Base-by-base conservation (phyloP, 306 rosid species). In the Crataegus laevigata region DNA sequence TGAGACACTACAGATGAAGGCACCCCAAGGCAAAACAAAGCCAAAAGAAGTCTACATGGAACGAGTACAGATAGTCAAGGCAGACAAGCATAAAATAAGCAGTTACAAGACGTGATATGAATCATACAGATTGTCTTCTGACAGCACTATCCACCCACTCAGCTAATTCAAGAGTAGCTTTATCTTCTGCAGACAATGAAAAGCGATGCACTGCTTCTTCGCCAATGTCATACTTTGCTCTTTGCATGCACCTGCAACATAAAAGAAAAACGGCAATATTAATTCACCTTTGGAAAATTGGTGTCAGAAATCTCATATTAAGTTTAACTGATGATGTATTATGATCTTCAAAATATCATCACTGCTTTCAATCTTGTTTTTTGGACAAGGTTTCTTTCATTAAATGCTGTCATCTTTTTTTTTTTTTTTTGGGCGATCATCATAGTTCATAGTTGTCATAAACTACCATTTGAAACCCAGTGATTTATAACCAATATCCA, bases 71-170 rank as follows among this genome's bases (percentile, higher is more conserved):
- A 63, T 9, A 12, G 69, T 62, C 30, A 71, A 28, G 28, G 62
- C 43, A 28, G 60, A 79, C 64, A 83, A 75, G 70, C 61, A 71
- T 72, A 62, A 77, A 80, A 67, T 57, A 73, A 81, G 63, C 19
- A 42, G 50, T 79, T 58, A 30, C 71, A 73, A 67, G 52, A 40
- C 9, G 79, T 25, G 19, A 61, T 80, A 64, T 43, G 84, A 83
- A 82, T 78, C 93, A 81, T 91, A 94, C 96, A 58, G 93, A 90
- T 81, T 86, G 61, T 86, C 73, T 85, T 85, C 82, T 87, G 88
- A 90, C 90, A 80, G 98, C 94, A 78, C 88, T 73, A 75, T 94
- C 98, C 62, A 94, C 97, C 98, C 98, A 94, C 83, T 94, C 98
- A 73, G 94, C 97, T 86, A 94, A 88, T 85, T 91, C 98, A 36